Evolutionary conservation across 257 asterid genomes (phyloP), one percentile per base, ranked within the genome.

Genomic region (Forsythia suspensa): DNA sequence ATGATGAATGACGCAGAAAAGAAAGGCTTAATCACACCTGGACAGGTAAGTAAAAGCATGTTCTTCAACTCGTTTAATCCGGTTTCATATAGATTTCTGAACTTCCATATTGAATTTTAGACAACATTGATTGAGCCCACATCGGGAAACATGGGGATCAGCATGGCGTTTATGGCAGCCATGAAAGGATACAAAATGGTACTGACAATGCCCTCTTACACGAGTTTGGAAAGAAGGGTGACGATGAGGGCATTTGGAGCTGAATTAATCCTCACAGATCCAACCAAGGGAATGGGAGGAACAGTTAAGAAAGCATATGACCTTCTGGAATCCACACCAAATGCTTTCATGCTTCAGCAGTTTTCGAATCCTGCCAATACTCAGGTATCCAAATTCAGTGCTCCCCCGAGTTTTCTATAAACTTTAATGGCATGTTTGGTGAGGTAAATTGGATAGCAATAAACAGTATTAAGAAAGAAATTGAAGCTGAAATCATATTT

Each of bases 101-200:
- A 29, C 34, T 29, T 29, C 34, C 34, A 29, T 29, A 48, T 42
- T 46, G 57, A 24, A 46, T 72, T 71, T 34, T 85, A 93, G 99
- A 96, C 97, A 6, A 92, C 94, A 8, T 76, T 96, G 88, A 96
- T 96, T 48, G 99, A 96, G 87, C 99, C 99, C 36, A 96, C 99
- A 10, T 96, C 98, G 0, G 99, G 99, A 65, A 96, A 96, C 71
- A 96, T 96, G 99, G 99, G 99, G 75, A 96, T 96, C 29, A 96
- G 99, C 80, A 85, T 96, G 97, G 98, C 99, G 3, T 96, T 96
- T 77, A 90, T 96, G 87, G 99, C 99, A 8, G 97, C 99, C 18
- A 84, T 96, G 96, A 94, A 86, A 82, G 98, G 99, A 29, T 96
- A 96, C 94, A 96, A 90, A 44, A 96, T 92, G 99, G 96, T 96